phyloP scores from a whole-genome alignment of 108 stramenopile species.

The Discostella stelligeroides region DNA sequence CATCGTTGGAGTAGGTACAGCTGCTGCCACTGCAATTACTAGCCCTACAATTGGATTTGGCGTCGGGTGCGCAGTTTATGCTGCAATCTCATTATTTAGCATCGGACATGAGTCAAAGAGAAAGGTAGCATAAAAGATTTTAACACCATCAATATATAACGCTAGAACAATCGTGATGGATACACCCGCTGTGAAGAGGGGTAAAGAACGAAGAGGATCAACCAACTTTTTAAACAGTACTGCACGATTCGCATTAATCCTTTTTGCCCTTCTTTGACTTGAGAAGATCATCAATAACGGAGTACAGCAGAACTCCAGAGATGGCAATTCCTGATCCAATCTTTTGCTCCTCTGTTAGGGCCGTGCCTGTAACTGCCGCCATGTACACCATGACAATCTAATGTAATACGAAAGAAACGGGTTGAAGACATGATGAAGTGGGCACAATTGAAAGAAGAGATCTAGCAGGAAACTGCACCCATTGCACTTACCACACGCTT shows the following conservation, averaged over 20 bases:
- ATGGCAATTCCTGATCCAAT: conserved; percentile 56
- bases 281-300: conserved; percentile 60
- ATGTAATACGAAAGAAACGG: neutral
- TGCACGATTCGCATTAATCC: no score
- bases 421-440: neutral
- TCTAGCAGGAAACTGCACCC: neutral
- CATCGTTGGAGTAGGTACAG: conserved; percentile 69
- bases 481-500: conserved; percentile 47
- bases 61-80: conserved; percentile 52
- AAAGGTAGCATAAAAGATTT: conserved; percentile 38
- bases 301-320: conserved; percentile 54
- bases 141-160: no score
- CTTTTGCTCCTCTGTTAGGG: conserved; percentile 58
- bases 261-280: conserved; percentile 44
- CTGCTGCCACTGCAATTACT: conserved; percentile 62
- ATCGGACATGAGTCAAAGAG: conserved; percentile 38
- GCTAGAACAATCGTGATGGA: no score
- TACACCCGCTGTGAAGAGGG: no score
- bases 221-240: no score
- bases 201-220: no score
- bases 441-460: neutral
- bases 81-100: conserved; percentile 35
- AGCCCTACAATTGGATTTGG: conserved; percentile 81
- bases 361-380: conserved; percentile 60
- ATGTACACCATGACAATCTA: conserved; percentile 60